phyloP scores from a whole-genome alignment of 2,329 filamentous ascomycete species.

The Colletotrichum agaves region DNA sequence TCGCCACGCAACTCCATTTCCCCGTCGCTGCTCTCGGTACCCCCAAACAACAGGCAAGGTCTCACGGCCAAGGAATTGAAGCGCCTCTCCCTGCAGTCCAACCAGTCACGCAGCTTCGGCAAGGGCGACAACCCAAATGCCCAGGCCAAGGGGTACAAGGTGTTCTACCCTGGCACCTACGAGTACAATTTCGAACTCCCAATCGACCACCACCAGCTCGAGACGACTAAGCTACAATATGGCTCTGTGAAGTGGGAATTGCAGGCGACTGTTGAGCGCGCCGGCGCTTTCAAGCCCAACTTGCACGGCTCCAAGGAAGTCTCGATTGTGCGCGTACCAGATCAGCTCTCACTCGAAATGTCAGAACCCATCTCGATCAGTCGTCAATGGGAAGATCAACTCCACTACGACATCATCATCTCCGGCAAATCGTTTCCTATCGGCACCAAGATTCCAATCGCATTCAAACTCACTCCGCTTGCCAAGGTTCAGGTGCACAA shows the following conservation, averaged over 20 bases:
- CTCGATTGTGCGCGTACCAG: conserved; percentile 83
- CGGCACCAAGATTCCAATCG: conserved; percentile 87
- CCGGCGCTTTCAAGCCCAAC: conserved; percentile 91
- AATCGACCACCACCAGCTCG: conserved; percentile 87
- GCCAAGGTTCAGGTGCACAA: conserved; percentile 95
- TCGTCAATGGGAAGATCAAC: conserved; percentile 92
- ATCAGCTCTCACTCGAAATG: conserved; percentile 89
- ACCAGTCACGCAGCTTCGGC: conserved; percentile 85
- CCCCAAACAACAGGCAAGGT: conserved; percentile 43
- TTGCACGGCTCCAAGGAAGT: conserved; percentile 85
- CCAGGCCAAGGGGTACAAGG: conserved; percentile 80
- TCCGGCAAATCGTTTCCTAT: conserved; percentile 95
- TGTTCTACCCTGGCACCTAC: conserved; percentile 80
- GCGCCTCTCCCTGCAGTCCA: conserved; percentile 81
- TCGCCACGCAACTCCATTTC: conserved; percentile 35
- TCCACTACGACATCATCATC: conserved; percentile 96
- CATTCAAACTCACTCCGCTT: conserved; percentile 91
- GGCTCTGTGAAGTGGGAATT: conserved; percentile 90
- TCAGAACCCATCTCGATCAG: conserved; percentile 95
- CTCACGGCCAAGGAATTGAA: conserved; percentile 66
- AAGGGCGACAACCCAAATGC: conserved; percentile 77
- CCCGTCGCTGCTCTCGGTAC: conserved; percentile 40
- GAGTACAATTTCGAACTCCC: conserved; percentile 85
- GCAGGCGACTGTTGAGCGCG: conserved; percentile 84
- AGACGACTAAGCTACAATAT: conserved; percentile 88